Evolutionary conservation across 2,329 filamentous ascomycete genomes (phyloP).

Genomic region (Lachnellula arida): DNA sequence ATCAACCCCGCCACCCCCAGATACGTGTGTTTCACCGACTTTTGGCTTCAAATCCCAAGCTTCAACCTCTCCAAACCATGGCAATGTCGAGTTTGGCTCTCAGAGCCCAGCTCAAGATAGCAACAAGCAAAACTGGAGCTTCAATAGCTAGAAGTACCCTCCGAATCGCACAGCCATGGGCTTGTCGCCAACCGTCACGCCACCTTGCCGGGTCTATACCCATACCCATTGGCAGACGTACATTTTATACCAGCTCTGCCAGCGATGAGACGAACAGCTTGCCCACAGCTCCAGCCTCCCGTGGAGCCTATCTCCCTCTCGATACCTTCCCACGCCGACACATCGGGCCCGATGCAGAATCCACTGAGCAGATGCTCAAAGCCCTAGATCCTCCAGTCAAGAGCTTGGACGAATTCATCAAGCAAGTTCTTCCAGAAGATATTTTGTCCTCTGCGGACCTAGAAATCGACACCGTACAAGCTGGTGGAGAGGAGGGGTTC

Average conservation of each 20-base stretch:
- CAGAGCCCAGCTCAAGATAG: slow-evolving; percentile 21
- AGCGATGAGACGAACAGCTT: slow-evolving; percentile 25
- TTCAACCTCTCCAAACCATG: slow-evolving; percentile 18
- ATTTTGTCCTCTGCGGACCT: slow-evolving; percentile 67
- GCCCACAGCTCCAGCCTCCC: slow-evolving; percentile 15
- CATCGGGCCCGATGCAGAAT: slow-evolving; percentile 73
- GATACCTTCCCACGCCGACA: slow-evolving; percentile 71
- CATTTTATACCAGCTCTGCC: slow-evolving; percentile 31
- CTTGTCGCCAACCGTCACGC: slow-evolving; percentile 18
- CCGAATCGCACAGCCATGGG: slow-evolving; percentile 21
- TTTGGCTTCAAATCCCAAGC: slow-evolving; percentile 3
- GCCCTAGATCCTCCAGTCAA: slow-evolving; percentile 68
- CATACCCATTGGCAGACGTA: slow-evolving; percentile 20
- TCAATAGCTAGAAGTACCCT: slow-evolving; percentile 7
- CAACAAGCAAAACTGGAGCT: slow-evolving; percentile 16
- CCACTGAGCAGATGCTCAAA: slow-evolving; percentile 73
- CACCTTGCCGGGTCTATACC: slow-evolving; percentile 6
- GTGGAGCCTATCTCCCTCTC: slow-evolving; percentile 41
- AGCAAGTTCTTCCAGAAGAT: slow-evolving; percentile 75
- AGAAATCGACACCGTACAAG: slow-evolving; percentile 44
- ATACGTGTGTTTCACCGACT: slow-evolving; percentile 13
- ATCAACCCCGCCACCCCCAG: slow-evolving; percentile 19
- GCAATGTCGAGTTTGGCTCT: slow-evolving; percentile 22
- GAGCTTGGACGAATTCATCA: slow-evolving; percentile 76
- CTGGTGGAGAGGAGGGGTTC: slow-evolving; percentile 29